phyloP scores from a whole-genome alignment of 805 yeast genomes.

The Pichia californica region DNA sequence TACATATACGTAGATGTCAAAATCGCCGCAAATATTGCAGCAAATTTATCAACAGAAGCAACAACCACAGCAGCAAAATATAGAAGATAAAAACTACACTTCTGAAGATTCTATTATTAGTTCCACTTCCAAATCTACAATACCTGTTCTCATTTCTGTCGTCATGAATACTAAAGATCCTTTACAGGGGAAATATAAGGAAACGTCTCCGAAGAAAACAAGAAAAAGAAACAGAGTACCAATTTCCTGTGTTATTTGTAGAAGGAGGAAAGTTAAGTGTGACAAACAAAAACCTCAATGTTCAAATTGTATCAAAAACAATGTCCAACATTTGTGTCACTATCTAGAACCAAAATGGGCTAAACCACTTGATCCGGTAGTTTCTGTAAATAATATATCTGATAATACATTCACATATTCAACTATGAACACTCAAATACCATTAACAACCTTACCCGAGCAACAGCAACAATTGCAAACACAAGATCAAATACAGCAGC shows the following conservation, averaged over 20 bases:
- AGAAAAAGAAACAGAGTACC: conserved; percentile 35
- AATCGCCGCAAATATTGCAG: neutral
- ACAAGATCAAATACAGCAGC: too few relatives aligned
- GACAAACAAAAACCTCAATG: conserved; percentile 48
- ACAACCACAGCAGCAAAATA: neutral
- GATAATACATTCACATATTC: too few relatives aligned
- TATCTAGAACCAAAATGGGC: conserved; percentile 60
- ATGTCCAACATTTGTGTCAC: conserved; percentile 51
- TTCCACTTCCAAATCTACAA: neutral
- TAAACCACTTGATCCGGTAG: conserved; percentile 26
- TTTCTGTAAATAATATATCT: too few relatives aligned
- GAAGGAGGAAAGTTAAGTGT: conserved; percentile 35
- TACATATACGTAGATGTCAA: too few relatives aligned
- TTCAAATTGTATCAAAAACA: conserved; percentile 49
- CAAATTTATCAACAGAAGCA: neutral
- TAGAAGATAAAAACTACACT: too few relatives aligned
- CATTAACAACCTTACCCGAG: too few relatives aligned
- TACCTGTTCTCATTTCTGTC: too few relatives aligned
- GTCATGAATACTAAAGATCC: too few relatives aligned
- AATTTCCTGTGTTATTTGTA: conserved; percentile 33
- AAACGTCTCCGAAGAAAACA: conserved; percentile 20
- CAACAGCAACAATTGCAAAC: too few relatives aligned
- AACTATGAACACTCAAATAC: too few relatives aligned
- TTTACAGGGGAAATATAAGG: too few relatives aligned
- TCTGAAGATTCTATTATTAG: too few relatives aligned